A percentile compares a stretch with the other conserved stretches of the same genome.
phyloP scores from a whole-genome alignment of 345 rosid species.

The Salix suchowensis region DNA sequence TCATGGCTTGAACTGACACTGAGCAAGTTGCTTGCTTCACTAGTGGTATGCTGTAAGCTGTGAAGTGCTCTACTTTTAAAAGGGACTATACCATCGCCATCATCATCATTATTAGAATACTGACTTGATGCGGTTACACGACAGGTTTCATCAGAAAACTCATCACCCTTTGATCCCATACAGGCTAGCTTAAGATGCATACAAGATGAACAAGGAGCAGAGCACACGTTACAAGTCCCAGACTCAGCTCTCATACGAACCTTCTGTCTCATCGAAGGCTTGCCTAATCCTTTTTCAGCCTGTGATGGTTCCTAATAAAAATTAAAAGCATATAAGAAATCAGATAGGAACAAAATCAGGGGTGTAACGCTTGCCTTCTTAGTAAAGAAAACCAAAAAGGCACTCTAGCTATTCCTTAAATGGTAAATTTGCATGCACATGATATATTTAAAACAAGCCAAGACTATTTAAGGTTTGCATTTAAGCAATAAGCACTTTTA shows the following conservation, averaged over 20 bases:
- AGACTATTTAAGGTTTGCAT: not conserved
- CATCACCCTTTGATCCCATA: conserved; percentile 54
- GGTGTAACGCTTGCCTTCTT: not conserved
- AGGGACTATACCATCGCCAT: conserved; percentile 31
- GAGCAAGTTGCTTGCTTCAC: conserved; percentile 58
- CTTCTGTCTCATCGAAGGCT: conserved; percentile 43
- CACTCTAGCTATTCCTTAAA: not conserved
- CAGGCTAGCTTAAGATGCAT: conserved; percentile 50
- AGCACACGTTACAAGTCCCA: conserved; percentile 78
- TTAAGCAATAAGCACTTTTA: not conserved
- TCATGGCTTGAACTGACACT: conserved; percentile 50
- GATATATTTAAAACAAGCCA: not conserved
- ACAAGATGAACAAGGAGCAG: conserved; percentile 82
- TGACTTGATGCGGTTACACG: conserved; percentile 49
- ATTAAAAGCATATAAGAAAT: conserved; percentile 4
- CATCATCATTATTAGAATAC: conserved; percentile 52
- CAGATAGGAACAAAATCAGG: not conserved
- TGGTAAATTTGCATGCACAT: not conserved
- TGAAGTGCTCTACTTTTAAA: conserved; percentile 24
- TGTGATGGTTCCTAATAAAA: conserved; percentile 31
- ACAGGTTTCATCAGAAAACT: conserved; percentile 61
- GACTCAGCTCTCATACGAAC: conserved; percentile 46
- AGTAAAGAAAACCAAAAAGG: not conserved
- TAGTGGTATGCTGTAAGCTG: conserved; percentile 35
- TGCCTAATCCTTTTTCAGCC: conserved; percentile 33